Conservation (phyloP, 2,329 filamentous ascomycete genomes). For the Talaromyces amestolkiae region DNA sequence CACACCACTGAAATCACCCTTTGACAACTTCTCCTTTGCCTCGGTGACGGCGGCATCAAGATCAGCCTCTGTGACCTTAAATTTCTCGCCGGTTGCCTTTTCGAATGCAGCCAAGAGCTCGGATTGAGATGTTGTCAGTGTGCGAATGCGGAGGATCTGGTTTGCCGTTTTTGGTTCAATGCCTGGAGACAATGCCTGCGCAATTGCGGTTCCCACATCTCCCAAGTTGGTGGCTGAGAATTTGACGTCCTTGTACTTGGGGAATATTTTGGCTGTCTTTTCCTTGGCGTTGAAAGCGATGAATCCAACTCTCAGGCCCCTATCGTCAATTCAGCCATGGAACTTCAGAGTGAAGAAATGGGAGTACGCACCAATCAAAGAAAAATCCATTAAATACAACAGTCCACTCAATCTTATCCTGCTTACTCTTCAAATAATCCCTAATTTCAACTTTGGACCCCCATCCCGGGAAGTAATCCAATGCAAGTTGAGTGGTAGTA, state of each 20-base stretch:
- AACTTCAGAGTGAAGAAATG: not conserved
- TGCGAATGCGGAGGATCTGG: constrained; percentile 18
- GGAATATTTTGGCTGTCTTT: constrained; percentile 23
- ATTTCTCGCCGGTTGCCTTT: constrained; percentile 18
- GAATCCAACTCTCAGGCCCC: not conserved
- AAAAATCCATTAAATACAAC: constrained; percentile 18
- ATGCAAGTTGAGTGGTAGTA: constrained; percentile 7
- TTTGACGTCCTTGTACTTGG: constrained; percentile 22
- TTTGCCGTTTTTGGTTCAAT: constrained; percentile 20
- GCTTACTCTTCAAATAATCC: constrained; percentile 22
- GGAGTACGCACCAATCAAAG: constrained; percentile 19
- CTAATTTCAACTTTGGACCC: constrained; percentile 17
- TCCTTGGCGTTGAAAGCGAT: not conserved
- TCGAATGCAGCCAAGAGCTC: constrained; percentile 19
- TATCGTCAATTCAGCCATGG: constrained; percentile 18
- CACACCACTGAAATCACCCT: constrained; percentile 20
- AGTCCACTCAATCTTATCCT: constrained; percentile 22
- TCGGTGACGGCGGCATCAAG: constrained; percentile 15
- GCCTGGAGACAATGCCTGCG: constrained; percentile 21
- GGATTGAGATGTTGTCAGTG: constrained; percentile 12
- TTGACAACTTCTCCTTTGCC: constrained; percentile 14
- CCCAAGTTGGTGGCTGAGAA: constrained; percentile 24
- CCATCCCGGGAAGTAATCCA: not conserved
- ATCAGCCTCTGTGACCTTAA: constrained; percentile 15
- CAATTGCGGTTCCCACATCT: constrained; percentile 23